Evolutionary conservation across 1,284 basidiomycete species (phyloP), one percentile per base, ranked within the genome.

Genomic region (Coniferiporia sulphurascens): DNA sequence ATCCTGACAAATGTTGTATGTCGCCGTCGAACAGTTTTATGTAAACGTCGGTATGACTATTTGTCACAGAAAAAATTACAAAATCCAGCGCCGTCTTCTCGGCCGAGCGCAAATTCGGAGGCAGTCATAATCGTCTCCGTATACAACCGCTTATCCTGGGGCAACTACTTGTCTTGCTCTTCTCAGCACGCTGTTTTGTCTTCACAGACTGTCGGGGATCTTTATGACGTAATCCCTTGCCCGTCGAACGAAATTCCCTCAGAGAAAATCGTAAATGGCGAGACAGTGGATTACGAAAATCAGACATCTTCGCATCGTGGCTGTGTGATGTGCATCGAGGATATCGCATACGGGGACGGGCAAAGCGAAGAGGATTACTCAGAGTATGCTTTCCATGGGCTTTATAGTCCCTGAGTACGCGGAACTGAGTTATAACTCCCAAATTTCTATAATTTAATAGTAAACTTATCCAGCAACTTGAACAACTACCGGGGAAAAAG

Each of bases 171-270:
- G n/a, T 74, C 76, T 48, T 83, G 86, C 34, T 73, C 78, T 58
- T 90, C 88, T 15, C 85, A 86, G 64, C 87, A 90, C 67, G 79
- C 78, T 13, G 67, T 89, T 5, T 68, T 87, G 8, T 84, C 87
- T n/a, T 85, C 82, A 0, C 86, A 91, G 65, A 87, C 82, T 0
- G 77, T 92, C 1, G 78, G 76, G n/a, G 85, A 90, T 63, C 68
- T 92, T 9, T 79, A 79, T 58, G 72, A 78, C 4, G 70, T 72
- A n/a, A 79, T 92, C 32, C 81, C 84, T 12, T 92, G 90, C 66
- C 67, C 75, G 8, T 84, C 83, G 1, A 83, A 82, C 55, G 80
- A 83, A 51, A 70, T 84, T 21, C 78, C 80, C 0, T 64, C 67
- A 22, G 79, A 84, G 62, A 60, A 65, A 17, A 50, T 70, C 9